Conservation (phyloP, 2,329 filamentous ascomycete genomes). For the Gaeumannomyces sp. region DNA sequence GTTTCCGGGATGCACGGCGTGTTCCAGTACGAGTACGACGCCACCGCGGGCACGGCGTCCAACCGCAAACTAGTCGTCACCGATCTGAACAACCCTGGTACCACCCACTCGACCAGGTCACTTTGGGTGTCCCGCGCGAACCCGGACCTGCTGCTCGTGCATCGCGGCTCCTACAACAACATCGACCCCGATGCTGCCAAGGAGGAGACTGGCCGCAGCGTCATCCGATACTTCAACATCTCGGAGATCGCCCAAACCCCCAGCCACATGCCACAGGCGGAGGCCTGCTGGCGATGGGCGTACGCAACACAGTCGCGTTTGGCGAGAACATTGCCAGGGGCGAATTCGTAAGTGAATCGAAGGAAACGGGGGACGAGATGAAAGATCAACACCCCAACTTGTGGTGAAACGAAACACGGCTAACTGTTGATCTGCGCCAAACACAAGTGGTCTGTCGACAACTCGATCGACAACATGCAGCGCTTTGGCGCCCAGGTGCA, state of each 20-base stretch:
- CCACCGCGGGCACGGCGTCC: conserved; percentile 32
- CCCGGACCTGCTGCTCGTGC: conserved; percentile 44
- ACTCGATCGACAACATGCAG: conserved; percentile 54
- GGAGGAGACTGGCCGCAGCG: conserved; percentile 39
- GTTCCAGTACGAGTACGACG: conserved; percentile 46
- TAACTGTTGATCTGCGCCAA: neutral
- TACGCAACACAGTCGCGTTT: conserved; percentile 59
- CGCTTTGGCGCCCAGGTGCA: conserved; percentile 48
- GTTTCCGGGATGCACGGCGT: conserved; percentile 36
- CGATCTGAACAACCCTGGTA: conserved; percentile 37
- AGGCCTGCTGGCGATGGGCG: conserved; percentile 42
- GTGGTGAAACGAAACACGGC: neutral
- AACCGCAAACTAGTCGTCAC: conserved; percentile 36
- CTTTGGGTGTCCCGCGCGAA: conserved; percentile 39
- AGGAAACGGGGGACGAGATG: too few species aligned
- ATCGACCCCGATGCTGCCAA: conserved; percentile 40
- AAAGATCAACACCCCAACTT: neutral
- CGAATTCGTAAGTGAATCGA: conserved; percentile 19
- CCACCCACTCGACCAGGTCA: conserved; percentile 45
- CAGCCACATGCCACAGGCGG: conserved; percentile 15
- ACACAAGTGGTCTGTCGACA: conserved; percentile 49
- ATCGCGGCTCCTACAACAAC: conserved; percentile 45
- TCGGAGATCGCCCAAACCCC: conserved; percentile 27
- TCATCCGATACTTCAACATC: conserved; percentile 51
- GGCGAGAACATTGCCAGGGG: conserved; percentile 37